Evolutionary conservation across 768 basidiomycete species (phyloP), one percentile per base, ranked within the genome.

Genomic region (Calocybe indica): DNA sequence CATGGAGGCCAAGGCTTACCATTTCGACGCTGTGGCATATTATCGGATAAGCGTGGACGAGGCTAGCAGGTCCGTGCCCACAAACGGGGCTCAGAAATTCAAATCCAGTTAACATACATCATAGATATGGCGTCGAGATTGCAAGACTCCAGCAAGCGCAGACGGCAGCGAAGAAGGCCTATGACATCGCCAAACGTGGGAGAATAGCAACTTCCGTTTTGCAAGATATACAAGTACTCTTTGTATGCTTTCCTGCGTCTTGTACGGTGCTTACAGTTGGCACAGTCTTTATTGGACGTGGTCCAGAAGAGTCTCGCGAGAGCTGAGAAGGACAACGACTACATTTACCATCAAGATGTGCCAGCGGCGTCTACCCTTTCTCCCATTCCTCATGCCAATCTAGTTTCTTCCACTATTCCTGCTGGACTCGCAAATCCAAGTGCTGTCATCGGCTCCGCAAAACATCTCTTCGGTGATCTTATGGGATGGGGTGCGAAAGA

Each of bases 331-430:
- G 95, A 98, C 63, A 99, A 99, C 62, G 88, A 95, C 63, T 70
- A 96, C 6, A 96, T 99, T 35, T 99, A 97, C 67, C 92, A 96
- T 55, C 77, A 90, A 43, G 85, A 90, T 47, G 73, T 95, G 1
- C 92, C 94, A 1, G 70, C 92, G 0, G 56, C 78, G 4, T 80
- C 85, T 2, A 75, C 83, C 11, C 76, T 96, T 6, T 67, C 82
- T 0, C 60, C 75, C 0, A 82, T 97, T 43, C 69, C 72, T 30
- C 80, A 80, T 34, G 80, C 82, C 2, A 66, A 77, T 7, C 78
- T 97, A 59, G 87, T 83, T 32, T 76, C 82, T 50, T 62, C 82
- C 2, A 75, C 64, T 11, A 57, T 82, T 2, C 82, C 84, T 0
- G 63, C 70, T 1, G 83, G 72, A 2, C 59, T 92, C 34, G 60